Evolutionary conservation across 306 rosid genomes (phyloP), one percentile per base, ranked within the genome.

Genomic region (Trifolium dubium): DNA sequence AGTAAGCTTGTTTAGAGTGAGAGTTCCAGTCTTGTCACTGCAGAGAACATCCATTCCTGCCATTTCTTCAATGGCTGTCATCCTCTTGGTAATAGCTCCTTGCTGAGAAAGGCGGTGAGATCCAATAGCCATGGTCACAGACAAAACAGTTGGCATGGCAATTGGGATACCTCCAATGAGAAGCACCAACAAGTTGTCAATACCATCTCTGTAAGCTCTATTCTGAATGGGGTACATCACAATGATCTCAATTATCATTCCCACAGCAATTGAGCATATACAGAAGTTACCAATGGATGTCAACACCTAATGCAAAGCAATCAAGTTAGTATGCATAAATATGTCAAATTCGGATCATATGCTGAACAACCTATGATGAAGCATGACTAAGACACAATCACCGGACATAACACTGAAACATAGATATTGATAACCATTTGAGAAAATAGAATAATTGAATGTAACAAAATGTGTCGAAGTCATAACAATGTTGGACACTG

Each of bases 51-150:
- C 92, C 96, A 88, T 88, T 1, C 96, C 96, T 6, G 96, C 97
- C 97, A 91, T 91, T 83, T 91, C 97, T 61, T 91, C 96, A 77
- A 91, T 91, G 66, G 97, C 96, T 34, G 97, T 91, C 97, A 91
- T 91, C 74, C 97, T 91, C 85, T 91, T 91, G 31, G 97, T 91
- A 80, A 91, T 91, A 81, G 97, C 97, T 7, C 97, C 97, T 83
- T 91, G 97, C 56, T 89, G 62, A 0, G 97, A 87, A 31, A 91
- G 66, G 64, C 90, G 91, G 79, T 91, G 97, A 39, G 97, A 89
- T 35, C 97, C 97, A 51, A 91, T 91, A 51, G 96, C 97, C 97
- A 91, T 91, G 72, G 97, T 91, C 28, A 91, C 97, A 1, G 97
- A 91, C 84, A 91, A 62, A 44, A 91, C 97, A 1, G 97, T 91